These are phyloP conservation scores for Pyronema domesticum DNA, from an alignment of 495 filamentous ascomycete genomes.

Conservation along the genomic window DNA sequence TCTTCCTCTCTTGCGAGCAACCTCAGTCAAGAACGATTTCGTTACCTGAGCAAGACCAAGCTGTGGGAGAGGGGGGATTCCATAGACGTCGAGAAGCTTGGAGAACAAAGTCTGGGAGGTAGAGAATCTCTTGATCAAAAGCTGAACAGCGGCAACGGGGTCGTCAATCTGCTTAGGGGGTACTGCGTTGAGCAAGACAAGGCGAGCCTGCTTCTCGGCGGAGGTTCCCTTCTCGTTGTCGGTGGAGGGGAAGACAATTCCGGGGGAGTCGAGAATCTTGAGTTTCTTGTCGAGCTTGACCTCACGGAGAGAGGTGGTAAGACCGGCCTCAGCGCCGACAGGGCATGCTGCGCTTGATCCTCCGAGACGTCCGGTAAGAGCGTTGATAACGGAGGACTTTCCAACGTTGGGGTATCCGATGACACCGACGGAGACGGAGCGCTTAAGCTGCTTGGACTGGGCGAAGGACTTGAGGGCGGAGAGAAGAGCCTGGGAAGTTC, in stretches of 20 bases:
- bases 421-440: constrained; percentile 77
- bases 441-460: constrained; percentile 65
- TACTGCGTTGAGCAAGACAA: constrained; percentile 76
- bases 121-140: constrained; percentile 63
- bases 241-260: constrained; percentile 70
- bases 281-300: constrained; percentile 93
- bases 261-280: constrained; percentile 85
- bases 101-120: constrained; percentile 48
- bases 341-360: constrained; percentile 54
- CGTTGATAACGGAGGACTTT: constrained; percentile 94
- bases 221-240: constrained; percentile 38
- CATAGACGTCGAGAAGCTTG: constrained; percentile 66
- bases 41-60: constrained; percentile 49
- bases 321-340: constrained; percentile 78
- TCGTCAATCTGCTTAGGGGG: constrained; percentile 89
- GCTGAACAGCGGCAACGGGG: constrained; percentile 64
- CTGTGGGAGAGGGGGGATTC: constrained; percentile 49
- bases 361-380: constrained; percentile 64
- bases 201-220: constrained; percentile 61
- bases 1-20: constrained; percentile 77
- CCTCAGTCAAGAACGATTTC: constrained; percentile 85
- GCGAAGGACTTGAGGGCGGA: constrained; percentile 80
- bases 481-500: constrained; percentile 73
- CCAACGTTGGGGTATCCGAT: constrained; percentile 96
- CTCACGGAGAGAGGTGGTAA: constrained; percentile 72